Evolutionary conservation across 2,329 filamentous ascomycete species (phyloP), one percentile per base, ranked within the genome.

Genomic region (Byssochlamys sp.): DNA sequence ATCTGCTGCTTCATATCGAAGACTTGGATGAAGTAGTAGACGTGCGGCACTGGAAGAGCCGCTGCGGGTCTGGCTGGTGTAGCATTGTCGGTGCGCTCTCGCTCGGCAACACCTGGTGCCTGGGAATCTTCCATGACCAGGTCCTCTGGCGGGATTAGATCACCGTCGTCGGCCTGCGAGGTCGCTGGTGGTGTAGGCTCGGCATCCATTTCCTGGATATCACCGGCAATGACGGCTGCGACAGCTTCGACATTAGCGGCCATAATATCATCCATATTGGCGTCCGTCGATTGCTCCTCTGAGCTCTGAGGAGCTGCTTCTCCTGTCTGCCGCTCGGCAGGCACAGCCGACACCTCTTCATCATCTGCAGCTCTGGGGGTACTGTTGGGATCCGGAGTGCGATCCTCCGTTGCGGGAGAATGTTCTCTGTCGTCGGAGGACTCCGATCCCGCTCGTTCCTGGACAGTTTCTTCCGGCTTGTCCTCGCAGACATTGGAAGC

Each of bases 1-100:
- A 64, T 69, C 60, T 80, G 77, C 9, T 70, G 71, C 27, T 81
- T 77, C 12, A 77, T 72, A 58, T 83, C 79, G 61, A 80, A 82
- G 4, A 79, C 62, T 58, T 83, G 79, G 51, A 83, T 67, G 60
- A 79, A 78, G 59, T 77, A 78, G 57, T 78, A 78, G 12, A 73
- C 66, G 56, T 77, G 73, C 4, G 67, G 68, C 26, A 71, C 66
- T 3, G 70, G 70, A 12, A 67, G 54, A 0, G 60, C 54, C 2
- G 66, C 58, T 29, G 65, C 64, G 1, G 62, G 56, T 55, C 65
- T 63, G 11, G 55, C 48, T 1, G 61, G 55, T 4, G 58, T 27
- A 6, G 14, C 14, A 45, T 45, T 19, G n/a, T 45, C n/a, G 6
- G 39, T 45, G n/a, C 7, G 39, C n/a, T 24, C 39, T 24, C 6